Conservation (phyloP, 2,329 filamentous ascomycete genomes). For the Aquanectria penicillioides region DNA sequence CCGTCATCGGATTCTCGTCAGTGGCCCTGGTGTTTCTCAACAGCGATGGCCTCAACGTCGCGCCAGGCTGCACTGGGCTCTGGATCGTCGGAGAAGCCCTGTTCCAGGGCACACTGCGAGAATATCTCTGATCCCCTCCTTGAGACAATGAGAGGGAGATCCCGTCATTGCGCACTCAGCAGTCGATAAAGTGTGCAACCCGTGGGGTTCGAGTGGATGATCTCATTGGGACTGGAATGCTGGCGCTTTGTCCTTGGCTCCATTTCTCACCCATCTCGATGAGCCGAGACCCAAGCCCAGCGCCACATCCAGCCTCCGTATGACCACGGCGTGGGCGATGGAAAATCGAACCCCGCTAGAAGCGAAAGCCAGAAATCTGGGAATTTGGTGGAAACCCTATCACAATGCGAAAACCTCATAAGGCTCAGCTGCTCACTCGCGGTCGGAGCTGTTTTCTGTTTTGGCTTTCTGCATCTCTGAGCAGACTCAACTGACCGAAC, state of each 20-base stretch:
- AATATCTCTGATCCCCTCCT: too few relatives aligned
- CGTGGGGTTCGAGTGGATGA: neutral
- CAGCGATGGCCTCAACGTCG: too few relatives aligned
- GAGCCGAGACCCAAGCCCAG: conserved; percentile 43
- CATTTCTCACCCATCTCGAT: conserved; percentile 27
- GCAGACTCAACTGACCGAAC: neutral
- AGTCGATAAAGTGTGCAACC: conserved; percentile 8
- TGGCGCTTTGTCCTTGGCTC: conserved; percentile 22
- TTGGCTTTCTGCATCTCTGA: conserved; percentile 1
- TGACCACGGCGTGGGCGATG: conserved; percentile 28
- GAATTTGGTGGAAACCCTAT: conserved; percentile 35
- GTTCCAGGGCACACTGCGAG: too few relatives aligned
- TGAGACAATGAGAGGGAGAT: too few relatives aligned
- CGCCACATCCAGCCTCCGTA: conserved; percentile 38
- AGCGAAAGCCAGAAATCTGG: conserved; percentile 27
- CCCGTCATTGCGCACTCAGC: too few relatives aligned
- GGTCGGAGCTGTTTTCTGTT: neutral
- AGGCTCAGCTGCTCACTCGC: conserved; percentile 1
- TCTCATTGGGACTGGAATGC: conserved; percentile 36
- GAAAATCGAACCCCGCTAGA: conserved; percentile 28
- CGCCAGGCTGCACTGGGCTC: too few relatives aligned
- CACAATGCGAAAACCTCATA: conserved; percentile 19
- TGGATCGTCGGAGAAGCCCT: too few relatives aligned
- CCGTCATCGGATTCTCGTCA: too few relatives aligned
- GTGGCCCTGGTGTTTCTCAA: too few relatives aligned